Evolutionary conservation across 1,284 basidiomycete genomes (phyloP), one percentile per base, ranked within the genome.

Genomic region (Tausonia pullulans): DNA sequence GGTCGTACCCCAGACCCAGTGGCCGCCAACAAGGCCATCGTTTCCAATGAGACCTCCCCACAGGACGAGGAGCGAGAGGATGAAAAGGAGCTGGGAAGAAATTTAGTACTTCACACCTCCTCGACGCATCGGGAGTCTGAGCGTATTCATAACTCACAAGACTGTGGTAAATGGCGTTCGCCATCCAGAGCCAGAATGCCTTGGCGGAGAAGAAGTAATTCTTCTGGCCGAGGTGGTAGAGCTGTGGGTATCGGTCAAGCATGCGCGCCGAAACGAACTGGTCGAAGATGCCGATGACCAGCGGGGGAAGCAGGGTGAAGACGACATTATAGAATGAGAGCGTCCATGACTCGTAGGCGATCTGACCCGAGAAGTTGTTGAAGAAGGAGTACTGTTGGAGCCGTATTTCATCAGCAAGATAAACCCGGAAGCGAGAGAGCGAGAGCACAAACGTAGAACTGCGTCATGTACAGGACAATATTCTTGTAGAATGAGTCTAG

Each of bases 1-100:
- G 16, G 88, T 89, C 3, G 92, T 97, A 61, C 96, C 96, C 95
- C 95, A 98, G 71, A 95, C 89, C 96, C 96, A 99, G 76, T 92
- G 87, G 6, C 94, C 94, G 10, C 87, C 84, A 74, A 92, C 87
- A 69, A 84, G 81, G 0, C 96, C 96, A 64, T 84, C 81, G 1
- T 81, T 75, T 64, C 89, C 84, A 71, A 93, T 88, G 67, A 95
- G 78, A 73, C 93, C 90, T 46, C 87, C 89, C 87, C 90, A 92
- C 77, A 96, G 98, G 52, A 95, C 80, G 65, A 93, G 82, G 58
- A 93, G 80, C 1, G 93, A 92, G 72, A 96, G 93, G 2, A 86
- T 85, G 73, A 87, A 98, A 27, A 94, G 78, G 58, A 95, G 75
- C 87, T 96, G 53, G 2, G 5, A 40, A 9, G 54, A 58, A 1